These are phyloP conservation scores for Mycena sanguinolenta DNA, from an alignment of 768 basidiomycete species.

Conservation along the genomic window DNA sequence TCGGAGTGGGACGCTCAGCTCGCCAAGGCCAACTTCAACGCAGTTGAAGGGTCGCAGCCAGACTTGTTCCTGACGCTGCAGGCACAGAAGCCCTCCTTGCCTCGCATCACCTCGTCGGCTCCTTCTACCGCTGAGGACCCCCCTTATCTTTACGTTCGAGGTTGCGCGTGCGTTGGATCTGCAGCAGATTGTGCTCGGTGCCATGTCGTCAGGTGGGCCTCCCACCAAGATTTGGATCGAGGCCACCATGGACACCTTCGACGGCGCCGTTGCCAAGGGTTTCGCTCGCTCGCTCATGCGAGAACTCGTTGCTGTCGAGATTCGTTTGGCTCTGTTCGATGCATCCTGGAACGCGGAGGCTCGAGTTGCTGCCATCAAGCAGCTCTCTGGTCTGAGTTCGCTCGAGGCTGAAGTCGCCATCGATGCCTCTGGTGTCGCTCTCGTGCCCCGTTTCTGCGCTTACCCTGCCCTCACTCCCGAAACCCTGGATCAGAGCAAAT, in stretches of 20 bases:
- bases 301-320: not conserved
- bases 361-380: not conserved
- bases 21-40: not conserved
- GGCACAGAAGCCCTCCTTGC: not conserved
- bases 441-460: not conserved
- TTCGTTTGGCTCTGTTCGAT: not conserved
- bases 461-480: not conserved
- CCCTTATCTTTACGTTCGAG: not conserved
- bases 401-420: not conserved
- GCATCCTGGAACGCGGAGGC: not conserved
- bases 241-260: not conserved
- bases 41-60: not conserved
- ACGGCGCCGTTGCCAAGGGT: not conserved
- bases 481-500: not conserved
- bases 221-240: not conserved
- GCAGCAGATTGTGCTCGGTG: not conserved
- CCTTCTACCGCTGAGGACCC: not conserved
- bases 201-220: not conserved
- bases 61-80: not conserved
- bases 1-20: slow-evolving; percentile 5
- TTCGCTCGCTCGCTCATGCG: slow-evolving; percentile 8
- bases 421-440: not conserved
- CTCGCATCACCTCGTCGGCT: not conserved
- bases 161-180: not conserved
- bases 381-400: not conserved